A percentile compares a stretch with the other conserved stretches of the same genome.
These are phyloP conservation scores for Zarea fungicola DNA, from an alignment of 2,329 filamentous ascomycete genomes.

Conservation along the genomic window DNA sequence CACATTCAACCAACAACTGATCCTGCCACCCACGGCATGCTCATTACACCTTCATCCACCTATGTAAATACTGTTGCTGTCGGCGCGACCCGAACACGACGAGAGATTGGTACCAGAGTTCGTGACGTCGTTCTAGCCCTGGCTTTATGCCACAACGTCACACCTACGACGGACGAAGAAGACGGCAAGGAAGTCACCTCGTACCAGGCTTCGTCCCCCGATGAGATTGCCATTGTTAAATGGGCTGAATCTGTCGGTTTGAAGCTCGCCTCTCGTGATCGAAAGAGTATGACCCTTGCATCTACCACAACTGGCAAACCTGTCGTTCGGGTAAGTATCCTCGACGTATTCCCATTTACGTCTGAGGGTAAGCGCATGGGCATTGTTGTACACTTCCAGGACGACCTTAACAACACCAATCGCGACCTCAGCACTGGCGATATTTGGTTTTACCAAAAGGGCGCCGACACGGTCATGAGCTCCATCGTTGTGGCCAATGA, in stretches of 20 bases:
- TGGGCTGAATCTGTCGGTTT: conserved; percentile 94
- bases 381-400: conserved; percentile 82
- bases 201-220: conserved; percentile 94
- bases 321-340: conserved; percentile 79
- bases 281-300: conserved; percentile 77
- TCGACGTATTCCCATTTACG: conserved; percentile 96
- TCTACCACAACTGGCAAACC: conserved; percentile 66
- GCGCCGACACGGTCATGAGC: conserved; percentile 97
- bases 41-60: conserved; percentile 73
- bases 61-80: conserved; percentile 56
- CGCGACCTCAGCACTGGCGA: conserved; percentile 58
- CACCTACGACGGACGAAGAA: conserved; percentile 73
- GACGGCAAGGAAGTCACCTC: conserved; percentile 71
- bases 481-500: conserved; percentile 92
- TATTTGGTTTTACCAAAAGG: conserved; percentile 98
- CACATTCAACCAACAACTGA: conserved; percentile 45
- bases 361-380: conserved; percentile 98
- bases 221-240: conserved; percentile 94
- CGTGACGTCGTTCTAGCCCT: conserved; percentile 89
- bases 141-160: conserved; percentile 95
- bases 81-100: conserved; percentile 72
- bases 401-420: conserved; percentile 44
- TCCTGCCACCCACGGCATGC: conserved; percentile 37
- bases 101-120: conserved; percentile 91
- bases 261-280: conserved; percentile 76